phyloP scores from a whole-genome alignment of 352 stramenopile genomes.

The Pseudoperonospora humuli region DNA sequence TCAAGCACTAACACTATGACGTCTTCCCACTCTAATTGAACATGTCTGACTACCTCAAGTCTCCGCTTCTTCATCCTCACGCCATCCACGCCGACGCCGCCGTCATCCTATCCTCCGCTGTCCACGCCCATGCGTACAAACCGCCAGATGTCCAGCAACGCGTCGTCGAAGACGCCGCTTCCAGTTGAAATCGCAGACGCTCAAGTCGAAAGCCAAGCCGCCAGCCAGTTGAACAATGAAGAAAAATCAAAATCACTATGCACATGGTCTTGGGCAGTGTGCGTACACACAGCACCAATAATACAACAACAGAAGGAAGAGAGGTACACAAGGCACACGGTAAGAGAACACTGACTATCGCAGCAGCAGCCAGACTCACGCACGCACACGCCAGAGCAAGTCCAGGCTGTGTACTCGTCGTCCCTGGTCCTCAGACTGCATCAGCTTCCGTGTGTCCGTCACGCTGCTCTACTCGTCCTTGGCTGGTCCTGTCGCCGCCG shows the following conservation, averaged over 20 bases:
- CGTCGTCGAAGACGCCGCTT: constrained; percentile 2
- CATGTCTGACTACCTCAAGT: not conserved
- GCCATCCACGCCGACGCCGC: constrained; percentile 7
- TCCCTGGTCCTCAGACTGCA: constrained; percentile 19
- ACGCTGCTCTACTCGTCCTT: constrained; percentile 15
- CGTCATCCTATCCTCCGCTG: constrained; percentile 16
- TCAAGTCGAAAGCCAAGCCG: constrained; percentile 15
- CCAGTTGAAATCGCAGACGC: constrained; percentile 4
- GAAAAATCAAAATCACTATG: constrained; percentile 33
- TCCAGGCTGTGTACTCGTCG: constrained; percentile 20
- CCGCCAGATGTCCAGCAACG: constrained; percentile 1
- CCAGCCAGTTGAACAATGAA: constrained; percentile 24
- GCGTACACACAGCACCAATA: constrained; percentile 27
- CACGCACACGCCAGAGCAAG: constrained; percentile 21
- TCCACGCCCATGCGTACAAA: constrained; percentile 6
- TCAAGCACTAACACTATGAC: constrained; percentile 17
- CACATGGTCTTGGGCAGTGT: constrained; percentile 23
- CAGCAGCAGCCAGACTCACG: constrained; percentile 34
- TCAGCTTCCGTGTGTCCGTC: constrained; percentile 8
- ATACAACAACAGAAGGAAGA: constrained; percentile 26
- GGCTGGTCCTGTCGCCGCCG: constrained; percentile 3
- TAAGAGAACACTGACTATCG: constrained; percentile 31
- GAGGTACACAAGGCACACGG: constrained; percentile 28
- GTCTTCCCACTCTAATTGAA: constrained; percentile 1
- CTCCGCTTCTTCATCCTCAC: constrained; percentile 2